Percentiles rank a stretch among this genome's conserved stretches.
phyloP scores from a whole-genome alignment of 2,329 filamentous ascomycete species.

The Grosmannia serpens region DNA sequence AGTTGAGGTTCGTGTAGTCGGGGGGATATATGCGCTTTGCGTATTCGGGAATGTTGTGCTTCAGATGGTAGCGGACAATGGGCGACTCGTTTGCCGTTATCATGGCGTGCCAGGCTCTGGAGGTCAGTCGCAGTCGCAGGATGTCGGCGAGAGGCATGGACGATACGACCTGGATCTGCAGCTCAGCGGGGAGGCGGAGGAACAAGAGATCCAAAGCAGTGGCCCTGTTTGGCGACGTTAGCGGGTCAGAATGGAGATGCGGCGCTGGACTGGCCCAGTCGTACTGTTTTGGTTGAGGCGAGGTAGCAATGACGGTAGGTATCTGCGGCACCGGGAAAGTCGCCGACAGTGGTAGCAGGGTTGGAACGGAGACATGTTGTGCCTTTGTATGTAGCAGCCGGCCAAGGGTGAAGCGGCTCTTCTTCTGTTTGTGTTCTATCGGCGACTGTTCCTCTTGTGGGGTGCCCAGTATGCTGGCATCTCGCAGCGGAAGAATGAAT shows the following conservation, averaged over 20 bases:
- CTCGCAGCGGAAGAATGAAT: slow-evolving; percentile 39
- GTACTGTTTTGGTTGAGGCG: slow-evolving; percentile 21
- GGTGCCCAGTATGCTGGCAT: slow-evolving; percentile 18
- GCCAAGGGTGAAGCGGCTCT: slow-evolving; percentile 15
- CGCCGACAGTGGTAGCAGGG: neutral
- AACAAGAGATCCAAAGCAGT: slow-evolving; percentile 47
- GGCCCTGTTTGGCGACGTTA: slow-evolving; percentile 18
- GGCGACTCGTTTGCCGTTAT: slow-evolving; percentile 48
- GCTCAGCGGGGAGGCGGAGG: slow-evolving; percentile 44
- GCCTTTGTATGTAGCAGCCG: slow-evolving; percentile 10
- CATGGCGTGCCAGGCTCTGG: slow-evolving; percentile 46
- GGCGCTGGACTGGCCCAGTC: no score
- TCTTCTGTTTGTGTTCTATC: slow-evolving; percentile 28
- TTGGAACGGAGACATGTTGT: neutral
- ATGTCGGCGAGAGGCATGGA: slow-evolving; percentile 49
- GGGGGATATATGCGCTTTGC: slow-evolving; percentile 48
- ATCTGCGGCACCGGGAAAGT: neutral
- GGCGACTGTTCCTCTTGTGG: slow-evolving; percentile 17
- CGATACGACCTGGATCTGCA: slow-evolving; percentile 52
- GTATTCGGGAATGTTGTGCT: slow-evolving; percentile 48
- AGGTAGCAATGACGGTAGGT: slow-evolving; percentile 3
- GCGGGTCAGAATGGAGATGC: neutral
- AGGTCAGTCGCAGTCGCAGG: slow-evolving; percentile 46
- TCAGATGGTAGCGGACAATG: slow-evolving; percentile 50
- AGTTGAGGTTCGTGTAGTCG: slow-evolving; percentile 35